A percentile compares a stretch with the other conserved stretches of the same genome.
Conservation (phyloP, 768 basidiomycete species). For the Tulasnella sp. region DNA sequence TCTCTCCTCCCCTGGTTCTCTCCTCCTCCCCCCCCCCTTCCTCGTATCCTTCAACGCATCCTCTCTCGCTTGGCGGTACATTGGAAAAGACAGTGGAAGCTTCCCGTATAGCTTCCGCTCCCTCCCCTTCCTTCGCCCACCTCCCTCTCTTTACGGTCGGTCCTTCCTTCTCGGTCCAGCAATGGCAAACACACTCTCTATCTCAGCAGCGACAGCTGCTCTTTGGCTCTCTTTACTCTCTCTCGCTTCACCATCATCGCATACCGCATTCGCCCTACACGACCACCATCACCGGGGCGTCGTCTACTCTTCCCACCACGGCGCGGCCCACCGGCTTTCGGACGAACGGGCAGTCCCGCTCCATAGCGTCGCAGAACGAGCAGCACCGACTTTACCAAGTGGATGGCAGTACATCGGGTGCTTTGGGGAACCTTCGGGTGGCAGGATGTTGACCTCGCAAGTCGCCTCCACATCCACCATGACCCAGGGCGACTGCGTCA, state of each 20-base stretch:
- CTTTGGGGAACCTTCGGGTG: not conserved
- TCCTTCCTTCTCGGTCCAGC: not conserved
- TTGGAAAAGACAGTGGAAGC: not conserved
- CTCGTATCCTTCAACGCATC: not conserved
- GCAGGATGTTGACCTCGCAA: not conserved
- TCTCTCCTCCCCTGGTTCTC: not conserved
- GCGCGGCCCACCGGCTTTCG: not conserved
- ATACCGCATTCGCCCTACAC: conserved; percentile 2
- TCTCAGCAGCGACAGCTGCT: not conserved
- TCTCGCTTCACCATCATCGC: not conserved
- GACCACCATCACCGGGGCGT: not conserved
- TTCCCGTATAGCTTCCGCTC: not conserved
- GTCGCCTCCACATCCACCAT: not conserved
- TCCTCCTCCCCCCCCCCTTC: not conserved
- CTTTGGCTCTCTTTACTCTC: conserved; percentile 4
- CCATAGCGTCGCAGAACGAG: not conserved
- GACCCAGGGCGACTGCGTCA: conserved; percentile 30
- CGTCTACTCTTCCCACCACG: conserved; percentile 9
- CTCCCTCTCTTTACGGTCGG: not conserved
- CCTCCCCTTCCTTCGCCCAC: not conserved
- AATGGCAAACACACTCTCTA: conserved; percentile 1
- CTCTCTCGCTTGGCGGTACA: not conserved
- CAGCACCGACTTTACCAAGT: not conserved
- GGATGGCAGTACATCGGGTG: conserved; percentile 8
- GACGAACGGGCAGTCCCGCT: not conserved